These are phyloP conservation scores for Lolium perenne DNA, from an alignment of 176 grass and related monocot genomes.

Conservation along the genomic window DNA sequence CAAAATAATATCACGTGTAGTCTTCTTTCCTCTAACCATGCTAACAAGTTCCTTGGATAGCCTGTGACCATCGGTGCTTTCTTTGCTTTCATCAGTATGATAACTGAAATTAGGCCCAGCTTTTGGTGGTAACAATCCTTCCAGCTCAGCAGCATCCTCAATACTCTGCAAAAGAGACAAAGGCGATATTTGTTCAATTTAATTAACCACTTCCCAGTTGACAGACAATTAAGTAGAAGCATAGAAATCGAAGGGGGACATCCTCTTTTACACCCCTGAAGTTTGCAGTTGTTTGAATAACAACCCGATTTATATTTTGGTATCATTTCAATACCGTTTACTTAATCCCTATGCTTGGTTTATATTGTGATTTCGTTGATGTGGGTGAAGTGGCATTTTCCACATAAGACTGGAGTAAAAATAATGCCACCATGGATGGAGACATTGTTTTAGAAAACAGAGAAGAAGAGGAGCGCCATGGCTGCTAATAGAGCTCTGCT, in stretches of 20 bases:
- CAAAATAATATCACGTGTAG: constrained; percentile 67
- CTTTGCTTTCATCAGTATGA: constrained; percentile 58
- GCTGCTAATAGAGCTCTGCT: neutral
- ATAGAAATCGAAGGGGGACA: neutral
- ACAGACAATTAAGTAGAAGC: constrained; percentile 8
- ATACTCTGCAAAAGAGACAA: constrained; percentile 67
- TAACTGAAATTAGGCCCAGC: constrained; percentile 84
- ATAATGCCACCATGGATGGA: neutral
- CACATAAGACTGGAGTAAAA: neutral
- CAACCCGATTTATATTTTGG: neutral
- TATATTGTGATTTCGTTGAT: constrained; percentile 2
- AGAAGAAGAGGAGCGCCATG: neutral
- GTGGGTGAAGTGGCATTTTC: neutral
- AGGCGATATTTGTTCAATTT: constrained; percentile 10
- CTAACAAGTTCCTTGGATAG: constrained; percentile 81
- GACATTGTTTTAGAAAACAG: neutral
- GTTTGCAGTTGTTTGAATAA: neutral
- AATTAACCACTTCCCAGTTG: constrained; percentile 12
- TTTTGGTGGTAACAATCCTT: constrained; percentile 92
- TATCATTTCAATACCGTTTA: constrained; percentile 8
- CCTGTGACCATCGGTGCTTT: constrained; percentile 51
- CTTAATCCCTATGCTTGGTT: neutral
- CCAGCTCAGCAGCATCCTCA: constrained; percentile 79
- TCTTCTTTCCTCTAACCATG: constrained; percentile 83
- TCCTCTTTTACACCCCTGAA: neutral